phyloP scores from a whole-genome alignment of 306 rosid genomes.

The Adenanthera pavonina region DNA sequence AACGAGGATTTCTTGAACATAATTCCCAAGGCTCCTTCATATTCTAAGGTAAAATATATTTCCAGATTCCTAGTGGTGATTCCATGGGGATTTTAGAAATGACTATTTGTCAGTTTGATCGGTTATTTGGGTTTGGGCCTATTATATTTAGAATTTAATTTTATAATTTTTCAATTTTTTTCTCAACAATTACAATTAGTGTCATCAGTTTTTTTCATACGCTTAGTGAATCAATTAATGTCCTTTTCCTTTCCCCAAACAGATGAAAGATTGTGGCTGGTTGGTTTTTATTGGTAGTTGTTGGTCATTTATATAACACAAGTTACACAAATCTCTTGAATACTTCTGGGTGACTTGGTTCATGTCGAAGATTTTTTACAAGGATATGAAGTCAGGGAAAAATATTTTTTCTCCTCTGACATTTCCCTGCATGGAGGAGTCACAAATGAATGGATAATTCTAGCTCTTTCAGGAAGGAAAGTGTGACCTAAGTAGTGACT shows the following conservation, averaged over 20 bases:
- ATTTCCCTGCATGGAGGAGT: conserved; percentile 10
- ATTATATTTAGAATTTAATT: not conserved
- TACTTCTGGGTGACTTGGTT: conserved; percentile 6
- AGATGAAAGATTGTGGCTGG: not conserved
- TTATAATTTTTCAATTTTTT: not conserved
- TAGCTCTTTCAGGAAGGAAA: not conserved
- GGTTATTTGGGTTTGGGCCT: not conserved
- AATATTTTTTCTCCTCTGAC: not conserved
- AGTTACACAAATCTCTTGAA: conserved; percentile 16
- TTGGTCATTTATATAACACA: not conserved
- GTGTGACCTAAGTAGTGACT: not conserved
- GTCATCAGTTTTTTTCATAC: not conserved
- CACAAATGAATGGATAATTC: not conserved
- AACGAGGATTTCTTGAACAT: conserved; percentile 79
- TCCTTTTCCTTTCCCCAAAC: conserved; percentile 4
- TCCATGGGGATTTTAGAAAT: conserved; percentile 4
- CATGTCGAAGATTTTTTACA: not conserved
- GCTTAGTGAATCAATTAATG: not conserved
- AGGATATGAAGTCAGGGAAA: not conserved
- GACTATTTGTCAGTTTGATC: not conserved
- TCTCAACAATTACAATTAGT: not conserved
- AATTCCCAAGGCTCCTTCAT: conserved; percentile 65
- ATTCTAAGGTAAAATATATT: conserved; percentile 65
- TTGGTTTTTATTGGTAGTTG: not conserved
- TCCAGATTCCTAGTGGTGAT: conserved; percentile 23